Evolutionary conservation across 2,329 filamentous ascomycete genomes (phyloP).

Genomic region (Pseudogymnoascus sp.): DNA sequence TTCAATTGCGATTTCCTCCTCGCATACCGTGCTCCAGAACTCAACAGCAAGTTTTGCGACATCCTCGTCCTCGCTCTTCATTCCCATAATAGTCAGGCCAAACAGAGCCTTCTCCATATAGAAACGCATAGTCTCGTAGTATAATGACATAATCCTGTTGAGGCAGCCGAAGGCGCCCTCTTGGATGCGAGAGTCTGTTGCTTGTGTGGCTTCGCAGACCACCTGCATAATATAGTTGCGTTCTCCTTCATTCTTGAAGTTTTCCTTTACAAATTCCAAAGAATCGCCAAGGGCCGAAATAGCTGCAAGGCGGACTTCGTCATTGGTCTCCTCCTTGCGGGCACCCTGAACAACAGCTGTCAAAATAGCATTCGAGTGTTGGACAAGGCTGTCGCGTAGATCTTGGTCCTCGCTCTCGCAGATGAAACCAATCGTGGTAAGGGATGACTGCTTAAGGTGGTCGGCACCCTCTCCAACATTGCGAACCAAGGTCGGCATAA

Average conservation of each 20-base stretch:
- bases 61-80: conserved; percentile 97
- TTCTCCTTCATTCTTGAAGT: conserved; percentile 98
- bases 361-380: conserved; percentile 94
- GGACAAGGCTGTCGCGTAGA: conserved; percentile 68
- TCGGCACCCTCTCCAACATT: conserved; percentile 83
- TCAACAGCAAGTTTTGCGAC: conserved; percentile 97
- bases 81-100: conserved; percentile 91
- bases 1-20: conserved; percentile 96
- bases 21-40: conserved; percentile 99
- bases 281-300: conserved; percentile 93
- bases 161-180: conserved; percentile 94
- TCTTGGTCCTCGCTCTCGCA: conserved; percentile 92
- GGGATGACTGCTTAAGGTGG: conserved; percentile 86
- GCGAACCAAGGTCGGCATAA: conserved; percentile 82
- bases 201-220: conserved; percentile 96
- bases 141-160: conserved; percentile 96
- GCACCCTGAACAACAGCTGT: conserved; percentile 97
- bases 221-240: conserved; percentile 99
- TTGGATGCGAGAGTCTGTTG: conserved; percentile 82
- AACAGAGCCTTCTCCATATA: conserved; percentile 99
- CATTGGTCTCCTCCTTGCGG: conserved; percentile 88
- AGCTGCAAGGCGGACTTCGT: conserved; percentile 83
- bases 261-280: conserved; percentile 93
- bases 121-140: conserved; percentile 99
- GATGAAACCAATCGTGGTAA: conserved; percentile 96